Evolutionary conservation across 768 basidiomycete genomes (phyloP).

Genomic region (Rhodosporidiobolus sp.): DNA sequence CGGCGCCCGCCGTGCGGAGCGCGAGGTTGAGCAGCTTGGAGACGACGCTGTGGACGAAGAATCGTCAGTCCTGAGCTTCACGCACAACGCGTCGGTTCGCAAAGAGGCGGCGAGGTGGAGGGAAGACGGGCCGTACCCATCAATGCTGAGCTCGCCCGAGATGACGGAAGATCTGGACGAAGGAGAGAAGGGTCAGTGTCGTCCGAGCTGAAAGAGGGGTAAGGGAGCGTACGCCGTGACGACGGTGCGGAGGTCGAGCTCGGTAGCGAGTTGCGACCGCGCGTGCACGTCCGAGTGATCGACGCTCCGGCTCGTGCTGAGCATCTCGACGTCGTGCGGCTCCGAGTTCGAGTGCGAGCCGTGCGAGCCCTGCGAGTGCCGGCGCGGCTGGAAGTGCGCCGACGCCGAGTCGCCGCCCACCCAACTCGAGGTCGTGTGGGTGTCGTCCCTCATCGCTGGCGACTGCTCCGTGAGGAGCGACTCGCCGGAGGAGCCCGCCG

Average conservation of each 20-base stretch:
- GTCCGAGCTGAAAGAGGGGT: no score
- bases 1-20: slow-evolving; percentile 35
- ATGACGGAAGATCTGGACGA: slow-evolving; percentile 11
- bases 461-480: background rate
- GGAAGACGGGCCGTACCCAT: slow-evolving; percentile 12
- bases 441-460: background rate
- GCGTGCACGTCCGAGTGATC: slow-evolving; percentile 1
- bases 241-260: slow-evolving; percentile 36
- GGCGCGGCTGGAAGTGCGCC: background rate
- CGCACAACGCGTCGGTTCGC: no score
- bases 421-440: background rate
- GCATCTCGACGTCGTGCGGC: slow-evolving; percentile 9
- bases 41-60: slow-evolving; percentile 19
- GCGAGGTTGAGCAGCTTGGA: slow-evolving; percentile 37
- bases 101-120: no score
- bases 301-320: slow-evolving; percentile 2
- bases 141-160: slow-evolving; percentile 20
- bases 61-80: background rate
- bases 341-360: slow-evolving; percentile 12
- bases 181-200: no score
- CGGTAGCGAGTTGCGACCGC: slow-evolving; percentile 27
- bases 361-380: slow-evolving; percentile 10
- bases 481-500: background rate
- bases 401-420: background rate
- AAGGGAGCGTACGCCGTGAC: slow-evolving; percentile 5